A percentile compares a stretch with the other conserved stretches of the same genome.
These are phyloP conservation scores for Calonectria henricotiae DNA, from an alignment of 2,329 filamentous ascomycete species.

Conservation along the genomic window DNA sequence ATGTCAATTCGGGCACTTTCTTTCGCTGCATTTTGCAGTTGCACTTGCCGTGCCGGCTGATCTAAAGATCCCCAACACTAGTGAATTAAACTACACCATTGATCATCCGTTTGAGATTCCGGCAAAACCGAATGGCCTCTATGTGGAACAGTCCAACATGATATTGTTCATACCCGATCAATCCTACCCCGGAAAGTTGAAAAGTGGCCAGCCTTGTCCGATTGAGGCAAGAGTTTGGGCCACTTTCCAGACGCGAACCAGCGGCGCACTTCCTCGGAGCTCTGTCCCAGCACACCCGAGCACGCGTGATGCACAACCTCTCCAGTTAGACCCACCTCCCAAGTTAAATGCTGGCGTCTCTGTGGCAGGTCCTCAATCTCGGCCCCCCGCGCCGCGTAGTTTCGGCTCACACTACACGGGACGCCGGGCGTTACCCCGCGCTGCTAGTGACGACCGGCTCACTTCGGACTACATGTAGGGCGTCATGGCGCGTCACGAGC, in stretches of 20 bases:
- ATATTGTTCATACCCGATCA: not conserved
- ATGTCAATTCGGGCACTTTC: not conserved
- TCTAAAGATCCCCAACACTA: not conserved
- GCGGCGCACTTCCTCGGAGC: not conserved
- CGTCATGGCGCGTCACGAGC: constrained; percentile 10
- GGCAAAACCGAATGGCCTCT: not conserved
- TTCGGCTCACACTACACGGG: constrained; percentile 13
- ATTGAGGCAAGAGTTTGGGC: not conserved
- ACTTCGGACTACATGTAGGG: constrained; percentile 30
- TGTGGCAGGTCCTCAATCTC: not conserved
- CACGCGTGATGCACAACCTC: not conserved
- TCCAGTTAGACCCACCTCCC: too few species aligned
- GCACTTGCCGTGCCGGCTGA: not conserved
- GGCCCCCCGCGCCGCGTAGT: constrained; percentile 21
- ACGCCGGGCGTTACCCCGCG: constrained; percentile 22
- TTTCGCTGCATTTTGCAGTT: not conserved
- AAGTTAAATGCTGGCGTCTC: not conserved
- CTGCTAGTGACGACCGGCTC: constrained; percentile 12
- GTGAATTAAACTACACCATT: not conserved
- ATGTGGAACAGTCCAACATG: not conserved
- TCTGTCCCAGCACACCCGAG: not conserved
- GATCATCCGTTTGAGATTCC: not conserved
- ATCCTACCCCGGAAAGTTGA: not conserved
- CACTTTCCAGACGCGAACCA: constrained; percentile 3
- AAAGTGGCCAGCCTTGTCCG: not conserved